A percentile compares a stretch with the other conserved stretches of the same genome.
Conservation (phyloP, 176 grass and related monocot genomes). For the Phyllostachys edulis region DNA sequence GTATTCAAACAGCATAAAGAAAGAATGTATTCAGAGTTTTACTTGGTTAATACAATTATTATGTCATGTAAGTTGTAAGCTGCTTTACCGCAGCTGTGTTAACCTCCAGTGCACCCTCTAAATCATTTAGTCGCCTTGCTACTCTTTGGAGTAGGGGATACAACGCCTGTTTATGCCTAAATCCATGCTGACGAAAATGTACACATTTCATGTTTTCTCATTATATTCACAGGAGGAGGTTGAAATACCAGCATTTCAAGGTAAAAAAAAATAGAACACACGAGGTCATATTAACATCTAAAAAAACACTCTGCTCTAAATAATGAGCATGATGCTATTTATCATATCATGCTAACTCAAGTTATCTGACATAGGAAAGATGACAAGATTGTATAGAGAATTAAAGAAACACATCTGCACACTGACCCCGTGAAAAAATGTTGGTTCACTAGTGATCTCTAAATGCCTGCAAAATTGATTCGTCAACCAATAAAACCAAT, state of each 20-base stretch:
- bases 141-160: neutral
- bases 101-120: neutral
- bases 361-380: neutral
- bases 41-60: neutral
- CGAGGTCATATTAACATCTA: neutral
- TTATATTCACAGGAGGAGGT: too few species aligned
- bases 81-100: neutral
- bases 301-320: neutral
- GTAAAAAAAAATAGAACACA: too few species aligned
- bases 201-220: neutral
- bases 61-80: neutral
- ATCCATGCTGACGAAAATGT: neutral
- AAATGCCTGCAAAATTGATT: slow-evolving; percentile 47
- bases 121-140: neutral
- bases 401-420: neutral
- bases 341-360: slow-evolving; percentile 12
- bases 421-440: neutral
- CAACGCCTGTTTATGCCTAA: neutral
- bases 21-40: slow-evolving; percentile 11
- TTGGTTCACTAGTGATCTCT: neutral
- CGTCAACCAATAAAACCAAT: slow-evolving; percentile 22
- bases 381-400: neutral
- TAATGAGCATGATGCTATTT: slow-evolving; percentile 10
- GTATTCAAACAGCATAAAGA: slow-evolving; percentile 22
- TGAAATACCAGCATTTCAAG: too few species aligned